These are phyloP conservation scores for Gossypium aridum DNA, from an alignment of 441 rosid species.

Conservation along the genomic window DNA sequence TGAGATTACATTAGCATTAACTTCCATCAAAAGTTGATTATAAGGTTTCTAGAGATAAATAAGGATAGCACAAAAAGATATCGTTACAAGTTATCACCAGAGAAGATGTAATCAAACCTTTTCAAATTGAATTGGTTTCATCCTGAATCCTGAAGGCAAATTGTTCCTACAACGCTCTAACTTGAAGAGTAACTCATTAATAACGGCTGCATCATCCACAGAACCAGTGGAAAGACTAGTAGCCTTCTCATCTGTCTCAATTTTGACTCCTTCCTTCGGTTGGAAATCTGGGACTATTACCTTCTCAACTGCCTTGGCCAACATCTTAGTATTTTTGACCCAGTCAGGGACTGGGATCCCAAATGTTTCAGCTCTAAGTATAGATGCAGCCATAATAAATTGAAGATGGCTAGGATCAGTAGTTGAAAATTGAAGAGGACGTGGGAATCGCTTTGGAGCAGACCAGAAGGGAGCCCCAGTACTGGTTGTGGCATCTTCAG, in stretches of 20 bases:
- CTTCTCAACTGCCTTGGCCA: slow-evolving; percentile 61
- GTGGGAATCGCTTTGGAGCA: slow-evolving; percentile 96
- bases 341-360: slow-evolving; percentile 82
- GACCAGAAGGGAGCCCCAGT: slow-evolving; percentile 97
- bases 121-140: slow-evolving; percentile 93
- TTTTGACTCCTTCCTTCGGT: slow-evolving; percentile 74
- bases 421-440: slow-evolving; percentile 61
- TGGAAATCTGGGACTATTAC: slow-evolving; percentile 83
- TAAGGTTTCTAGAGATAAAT: too few species aligned
- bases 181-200: slow-evolving; percentile 49
- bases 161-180: slow-evolving; percentile 50
- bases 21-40: too few species aligned
- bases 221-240: slow-evolving; percentile 61
- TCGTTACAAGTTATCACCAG: neutral
- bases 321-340: slow-evolving; percentile 51
- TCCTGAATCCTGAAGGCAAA: slow-evolving; percentile 62
- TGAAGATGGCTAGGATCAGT: slow-evolving; percentile 70
- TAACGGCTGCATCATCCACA: slow-evolving; percentile 73
- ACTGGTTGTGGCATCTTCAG: slow-evolving; percentile 89
- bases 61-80: too few species aligned
- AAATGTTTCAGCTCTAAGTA: slow-evolving; percentile 84
- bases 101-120: slow-evolving; percentile 46
- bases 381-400: slow-evolving; percentile 70
- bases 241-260: slow-evolving; percentile 95
- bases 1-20: too few species aligned